Conservation (phyloP, 257 asterid genomes). For the Scutellaria barbata region DNA sequence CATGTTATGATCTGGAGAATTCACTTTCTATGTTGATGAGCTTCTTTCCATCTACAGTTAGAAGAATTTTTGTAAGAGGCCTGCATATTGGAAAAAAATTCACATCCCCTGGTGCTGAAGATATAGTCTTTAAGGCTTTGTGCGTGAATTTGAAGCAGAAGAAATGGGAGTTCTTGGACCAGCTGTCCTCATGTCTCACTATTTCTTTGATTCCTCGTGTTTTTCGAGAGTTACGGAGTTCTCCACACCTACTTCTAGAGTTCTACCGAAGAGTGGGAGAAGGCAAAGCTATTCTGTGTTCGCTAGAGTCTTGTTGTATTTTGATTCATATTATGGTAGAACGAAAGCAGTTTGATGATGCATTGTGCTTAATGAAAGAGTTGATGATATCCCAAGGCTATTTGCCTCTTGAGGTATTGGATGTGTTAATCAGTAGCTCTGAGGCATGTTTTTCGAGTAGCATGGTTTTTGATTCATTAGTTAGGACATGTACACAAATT, state of each 20-base stretch:
- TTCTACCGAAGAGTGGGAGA: constrained; percentile 53
- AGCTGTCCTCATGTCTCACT: constrained; percentile 50
- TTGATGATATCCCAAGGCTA: constrained; percentile 62
- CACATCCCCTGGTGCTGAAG: constrained; percentile 59
- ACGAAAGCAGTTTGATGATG: constrained; percentile 58
- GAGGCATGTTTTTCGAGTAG: constrained; percentile 28
- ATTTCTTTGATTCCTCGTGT: constrained; percentile 53
- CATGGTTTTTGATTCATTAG: constrained; percentile 63
- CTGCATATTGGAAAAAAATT: constrained; percentile 60
- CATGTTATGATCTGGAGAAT: constrained; percentile 41
- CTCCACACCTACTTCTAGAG: constrained; percentile 56
- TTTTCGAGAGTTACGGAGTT: constrained; percentile 58
- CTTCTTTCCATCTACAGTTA: constrained; percentile 50
- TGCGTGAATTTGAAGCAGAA: constrained; percentile 72
- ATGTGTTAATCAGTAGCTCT: constrained; percentile 47
- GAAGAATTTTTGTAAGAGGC: constrained; percentile 51
- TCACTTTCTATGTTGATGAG: constrained; percentile 60
- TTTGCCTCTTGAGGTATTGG: constrained; percentile 56
- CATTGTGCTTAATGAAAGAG: constrained; percentile 63
- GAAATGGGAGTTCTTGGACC: constrained; percentile 75
- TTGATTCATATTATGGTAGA: constrained; percentile 63
- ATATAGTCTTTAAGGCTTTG: constrained; percentile 59
- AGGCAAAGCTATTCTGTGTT: constrained; percentile 40
- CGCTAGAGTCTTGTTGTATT: constrained; percentile 59
- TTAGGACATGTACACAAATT: constrained; percentile 73